Base-by-base conservation (phyloP, 2,329 filamentous ascomycete genomes). In the Cercospora sesami region DNA sequence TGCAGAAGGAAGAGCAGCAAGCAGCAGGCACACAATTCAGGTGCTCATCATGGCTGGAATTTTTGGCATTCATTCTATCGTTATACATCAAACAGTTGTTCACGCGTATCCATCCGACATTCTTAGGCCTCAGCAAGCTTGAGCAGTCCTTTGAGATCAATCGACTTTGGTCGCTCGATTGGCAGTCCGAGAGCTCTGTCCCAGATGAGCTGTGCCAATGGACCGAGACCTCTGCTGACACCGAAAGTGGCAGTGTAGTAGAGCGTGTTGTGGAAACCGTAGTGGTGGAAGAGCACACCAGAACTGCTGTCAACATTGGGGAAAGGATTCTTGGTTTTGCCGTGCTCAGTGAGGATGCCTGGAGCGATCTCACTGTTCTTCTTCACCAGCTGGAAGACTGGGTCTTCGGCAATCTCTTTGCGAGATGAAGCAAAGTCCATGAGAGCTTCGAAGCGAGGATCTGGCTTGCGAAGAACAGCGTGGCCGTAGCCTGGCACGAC, bases 91-190 rank as follows among this genome's bases (percentile, higher is more conserved):
- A 33, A 18, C n/a, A 31, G 31, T 21, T 59, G 55, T 59, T 16
- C 31, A 33, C 21, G 16, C 28, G 30, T 36, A 30, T 33, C 60
- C 26, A 16, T 48, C n/a, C 26, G 31, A 30, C 61, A 57, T 28
- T 18, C 30, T 48, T 64, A 68, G n/a, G 67, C 48, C 64, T 79
- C 77, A 26, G 82, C 81, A 73, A 82, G 80, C 74, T 94, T 90
- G 73, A 97, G 83, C 73, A 99, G 83, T 10, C 94, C 94, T 80
- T 92, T 86, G 65, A 99, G 84, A 82, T 97, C 95, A 79, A 98
- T 96, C 81, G 92, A 96, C 91, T 99, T 99, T 60, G 95, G 95
- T 70, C 94, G 86, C 88, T 99, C 95, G 77, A 99, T 99, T 10
- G 95, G 95, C 78, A 98, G 84, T 64, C 95, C 95, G 71, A 99